A percentile compares a stretch with the other conserved stretches of the same genome.
phyloP scores from a whole-genome alignment of 768 basidiomycete genomes.

The Lactarius sanguifluus region DNA sequence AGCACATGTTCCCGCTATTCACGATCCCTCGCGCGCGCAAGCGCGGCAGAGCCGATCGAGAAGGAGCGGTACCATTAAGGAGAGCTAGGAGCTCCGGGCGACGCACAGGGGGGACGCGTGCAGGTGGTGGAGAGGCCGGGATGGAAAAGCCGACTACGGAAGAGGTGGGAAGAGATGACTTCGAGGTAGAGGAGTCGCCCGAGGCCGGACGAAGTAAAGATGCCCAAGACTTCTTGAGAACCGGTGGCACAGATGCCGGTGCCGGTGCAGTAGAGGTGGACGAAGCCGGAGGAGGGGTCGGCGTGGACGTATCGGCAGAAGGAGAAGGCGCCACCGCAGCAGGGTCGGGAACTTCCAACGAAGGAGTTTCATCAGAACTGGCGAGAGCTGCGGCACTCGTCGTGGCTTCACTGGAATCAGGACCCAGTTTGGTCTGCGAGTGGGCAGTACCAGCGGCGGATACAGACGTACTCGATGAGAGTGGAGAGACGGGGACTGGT shows the following conservation, averaged over 20 bases:
- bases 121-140: constrained; percentile 47
- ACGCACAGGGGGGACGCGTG: constrained; percentile 30
- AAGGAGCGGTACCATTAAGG: constrained; percentile 45
- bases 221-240: constrained; percentile 68
- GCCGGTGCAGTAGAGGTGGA: constrained; percentile 17
- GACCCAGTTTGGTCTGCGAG: constrained; percentile 31
- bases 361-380: constrained; percentile 3
- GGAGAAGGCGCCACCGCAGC: background rate
- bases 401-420: constrained; percentile 8
- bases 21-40: constrained; percentile 79
- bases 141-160: constrained; percentile 74
- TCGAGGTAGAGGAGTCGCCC: constrained; percentile 42
- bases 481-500: constrained; percentile 52
- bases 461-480: constrained; percentile 59
- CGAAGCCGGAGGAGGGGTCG: background rate
- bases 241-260: constrained; percentile 24
- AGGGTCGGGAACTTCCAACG: constrained; percentile 3
- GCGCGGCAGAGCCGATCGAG: constrained; percentile 33
- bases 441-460: constrained; percentile 41
- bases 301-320: constrained; percentile 6
- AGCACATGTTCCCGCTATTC: constrained; percentile 97
- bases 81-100: constrained; percentile 54
- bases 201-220: constrained; percentile 58
- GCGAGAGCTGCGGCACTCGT: background rate
- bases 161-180: constrained; percentile 61